A percentile compares a stretch with the other conserved stretches of the same genome.
Evolutionary conservation across 148 eudicot species (phyloP).

Genomic region (Rhododendron mucronatum): DNA sequence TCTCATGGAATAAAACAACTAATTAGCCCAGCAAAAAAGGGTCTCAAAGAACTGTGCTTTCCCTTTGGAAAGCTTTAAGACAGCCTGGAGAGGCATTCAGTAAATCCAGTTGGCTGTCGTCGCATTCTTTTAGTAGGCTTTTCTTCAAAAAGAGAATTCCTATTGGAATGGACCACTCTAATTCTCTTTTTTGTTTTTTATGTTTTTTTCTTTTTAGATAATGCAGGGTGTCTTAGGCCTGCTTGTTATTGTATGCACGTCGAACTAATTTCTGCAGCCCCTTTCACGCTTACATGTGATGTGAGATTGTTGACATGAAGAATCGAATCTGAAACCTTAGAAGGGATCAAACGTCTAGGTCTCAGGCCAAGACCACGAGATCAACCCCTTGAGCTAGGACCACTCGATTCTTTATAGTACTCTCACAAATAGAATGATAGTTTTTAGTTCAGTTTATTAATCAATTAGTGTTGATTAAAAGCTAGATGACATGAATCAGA

Average conservation of each 20-base stretch:
- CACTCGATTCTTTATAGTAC: neutral
- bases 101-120: neutral
- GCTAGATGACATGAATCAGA: neutral
- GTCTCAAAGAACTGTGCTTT: neutral
- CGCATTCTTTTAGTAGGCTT: neutral
- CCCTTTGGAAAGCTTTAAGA: neutral
- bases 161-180: neutral
- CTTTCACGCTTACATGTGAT: neutral
- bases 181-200: too few species aligned
- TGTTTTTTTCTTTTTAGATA: too few species aligned
- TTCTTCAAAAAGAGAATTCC: neutral
- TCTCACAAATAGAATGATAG: neutral
- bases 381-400: neutral
- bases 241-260: too few species aligned
- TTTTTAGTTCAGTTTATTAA: neutral
- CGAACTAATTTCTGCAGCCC: neutral
- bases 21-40: neutral
- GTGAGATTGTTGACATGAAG: too few species aligned
- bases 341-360: neutral
- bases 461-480: neutral
- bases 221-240: neutral
- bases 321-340: too few species aligned
- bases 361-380: neutral
- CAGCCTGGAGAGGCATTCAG: neutral
- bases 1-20: neutral